phyloP scores from a whole-genome alignment of 768 basidiomycete genomes.

The Rhodotorula graminis region DNA sequence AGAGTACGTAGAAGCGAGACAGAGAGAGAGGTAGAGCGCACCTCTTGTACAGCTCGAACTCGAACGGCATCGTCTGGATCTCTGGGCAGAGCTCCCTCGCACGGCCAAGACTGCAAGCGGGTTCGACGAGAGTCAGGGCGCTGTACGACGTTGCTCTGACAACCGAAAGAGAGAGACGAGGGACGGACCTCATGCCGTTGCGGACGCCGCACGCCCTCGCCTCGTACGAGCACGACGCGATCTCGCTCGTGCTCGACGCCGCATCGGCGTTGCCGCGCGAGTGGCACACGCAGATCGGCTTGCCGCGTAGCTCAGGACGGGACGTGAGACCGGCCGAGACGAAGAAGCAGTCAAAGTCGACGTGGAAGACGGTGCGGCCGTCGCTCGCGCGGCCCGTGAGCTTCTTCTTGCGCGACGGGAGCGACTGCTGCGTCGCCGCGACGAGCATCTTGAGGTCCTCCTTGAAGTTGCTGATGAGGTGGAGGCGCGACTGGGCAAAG shows the following conservation, averaged over 20 bases:
- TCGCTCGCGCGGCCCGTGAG: slow-evolving; percentile 43
- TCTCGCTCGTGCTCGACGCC: slow-evolving; percentile 77
- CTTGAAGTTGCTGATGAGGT: slow-evolving; percentile 88
- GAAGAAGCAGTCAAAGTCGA: slow-evolving; percentile 88
- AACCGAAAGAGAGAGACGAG: too few relatives aligned
- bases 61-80: slow-evolving; percentile 78
- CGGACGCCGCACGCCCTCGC: slow-evolving; percentile 79
- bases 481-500: slow-evolving; percentile 76
- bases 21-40: slow-evolving; percentile 33
- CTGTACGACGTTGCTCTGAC: too few relatives aligned
- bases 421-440: slow-evolving; percentile 64
- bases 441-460: slow-evolving; percentile 77
- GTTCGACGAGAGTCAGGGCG: too few relatives aligned
- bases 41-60: slow-evolving; percentile 68
- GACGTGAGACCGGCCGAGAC: slow-evolving; percentile 75
- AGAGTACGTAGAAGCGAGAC: too few relatives aligned
- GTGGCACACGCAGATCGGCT: slow-evolving; percentile 92
- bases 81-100: slow-evolving; percentile 69
- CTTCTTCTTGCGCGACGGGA: slow-evolving; percentile 49
- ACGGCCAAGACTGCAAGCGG: slow-evolving; percentile 62
- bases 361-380: slow-evolving; percentile 51
- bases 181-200: slow-evolving; percentile 84
- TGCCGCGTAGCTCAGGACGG: slow-evolving; percentile 75
- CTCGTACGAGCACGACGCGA: slow-evolving; percentile 91
- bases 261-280: slow-evolving; percentile 61